Base-by-base conservation (phyloP, 306 rosid species). In the Prunus armeniaca region DNA sequence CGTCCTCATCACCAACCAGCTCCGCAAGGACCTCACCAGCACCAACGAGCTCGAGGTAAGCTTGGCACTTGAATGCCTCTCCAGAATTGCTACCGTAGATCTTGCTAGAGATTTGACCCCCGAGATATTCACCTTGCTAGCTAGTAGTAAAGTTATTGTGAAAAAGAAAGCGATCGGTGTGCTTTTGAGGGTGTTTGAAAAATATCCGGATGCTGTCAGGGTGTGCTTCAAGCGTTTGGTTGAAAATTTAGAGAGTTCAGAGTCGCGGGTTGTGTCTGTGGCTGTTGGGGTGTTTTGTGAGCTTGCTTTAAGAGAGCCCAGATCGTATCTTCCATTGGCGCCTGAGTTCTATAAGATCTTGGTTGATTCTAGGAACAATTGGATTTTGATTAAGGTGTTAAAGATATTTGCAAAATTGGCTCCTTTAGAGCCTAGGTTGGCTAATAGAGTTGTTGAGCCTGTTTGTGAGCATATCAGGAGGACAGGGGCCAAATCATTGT, bases 191-290 rank as follows among this genome's bases (percentile, higher is more conserved):
- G 78, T 92, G 65, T 95, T 95, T 78, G 96, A 86, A 65, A 92
- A 80, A 73, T 92, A 84, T 80, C 97, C 97, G 55, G 99, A 89
- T 65, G 86, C 99, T 0, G 99, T 88, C 3, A 84, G 91, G 78
- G 91, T 95, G 30, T 95, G 98, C 60, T 95, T 95, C 68, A 90
- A 95, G 86, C 92, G 97, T 7, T 79, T 95, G 80, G 99, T 90
- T 32, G 97, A 95, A 88, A 92, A 84, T 86, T 78, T 95, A 13
- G 97, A 95, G 67, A 87, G 75, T 78, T 72, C 91, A 1, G 93
- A 95, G 65, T 78, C 91, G 5, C 87, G 74, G 54, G 60, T 88
- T 69, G 73, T 88, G 24, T 87, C 87, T 22, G 97, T 94, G 3
- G 93, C 86, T 3, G 85, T 92, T 11, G 97, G 99, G 58, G 93